Conservation (phyloP, 2,329 filamentous ascomycete species). For the Pestalotiopsis fici region DNA sequence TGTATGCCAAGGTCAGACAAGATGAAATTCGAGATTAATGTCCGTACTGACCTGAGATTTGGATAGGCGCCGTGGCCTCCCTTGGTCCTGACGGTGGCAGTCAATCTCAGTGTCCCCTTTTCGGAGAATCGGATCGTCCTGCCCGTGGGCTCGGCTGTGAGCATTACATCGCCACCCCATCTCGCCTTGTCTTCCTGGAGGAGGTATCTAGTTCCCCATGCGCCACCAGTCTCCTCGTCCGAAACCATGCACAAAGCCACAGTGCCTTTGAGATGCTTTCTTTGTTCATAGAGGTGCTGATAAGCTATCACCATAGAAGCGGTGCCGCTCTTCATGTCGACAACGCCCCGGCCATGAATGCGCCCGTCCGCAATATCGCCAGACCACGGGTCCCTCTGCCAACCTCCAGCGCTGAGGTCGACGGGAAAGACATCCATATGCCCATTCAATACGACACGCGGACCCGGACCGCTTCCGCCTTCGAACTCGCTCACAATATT, state of each 20-base stretch:
- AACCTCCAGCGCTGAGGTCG: background rate
- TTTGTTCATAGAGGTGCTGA: background rate
- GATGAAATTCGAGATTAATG: too few species aligned
- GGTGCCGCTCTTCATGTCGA: conserved; percentile 1
- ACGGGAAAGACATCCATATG: background rate
- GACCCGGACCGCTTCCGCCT: background rate
- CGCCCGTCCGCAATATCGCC: background rate
- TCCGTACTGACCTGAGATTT: background rate
- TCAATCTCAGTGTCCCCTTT: background rate
- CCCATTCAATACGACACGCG: background rate
- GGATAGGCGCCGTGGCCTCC: background rate
- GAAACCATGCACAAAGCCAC: background rate
- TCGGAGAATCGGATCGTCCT: background rate
- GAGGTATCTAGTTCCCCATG: background rate
- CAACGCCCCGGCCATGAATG: background rate
- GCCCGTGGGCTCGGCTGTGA: background rate
- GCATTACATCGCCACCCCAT: conserved; percentile 4
- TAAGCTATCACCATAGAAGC: background rate
- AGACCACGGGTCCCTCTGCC: background rate
- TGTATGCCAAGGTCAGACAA: background rate
- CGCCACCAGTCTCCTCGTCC: conserved; percentile 2
- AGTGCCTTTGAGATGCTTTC: background rate
- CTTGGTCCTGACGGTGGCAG: background rate
- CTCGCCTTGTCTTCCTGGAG: background rate
- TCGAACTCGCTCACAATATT: background rate